Evolutionary conservation across 306 rosid species (phyloP).

Genomic region (Lathyrus oleraceus): DNA sequence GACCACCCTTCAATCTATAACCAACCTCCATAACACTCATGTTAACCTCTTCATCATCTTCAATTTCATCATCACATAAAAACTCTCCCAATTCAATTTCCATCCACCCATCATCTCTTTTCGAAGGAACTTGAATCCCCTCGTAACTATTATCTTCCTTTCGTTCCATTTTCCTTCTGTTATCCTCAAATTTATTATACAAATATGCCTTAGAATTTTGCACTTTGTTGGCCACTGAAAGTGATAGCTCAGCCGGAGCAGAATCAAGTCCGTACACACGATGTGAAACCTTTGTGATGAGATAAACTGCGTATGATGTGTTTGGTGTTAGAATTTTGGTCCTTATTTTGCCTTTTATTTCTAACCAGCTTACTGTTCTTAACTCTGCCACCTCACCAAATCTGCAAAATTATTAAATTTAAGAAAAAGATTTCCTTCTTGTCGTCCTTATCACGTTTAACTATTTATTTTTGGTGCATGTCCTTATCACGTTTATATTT

Average conservation of each 20-base stretch:
- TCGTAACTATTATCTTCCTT: neutral
- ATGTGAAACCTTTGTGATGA: conserved; percentile 48
- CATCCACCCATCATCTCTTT: conserved; percentile 67
- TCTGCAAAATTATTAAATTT: conserved; percentile 34
- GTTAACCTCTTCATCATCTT: conserved; percentile 39
- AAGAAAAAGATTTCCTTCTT: no score
- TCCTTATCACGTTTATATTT: no score
- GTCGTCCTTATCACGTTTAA: no score
- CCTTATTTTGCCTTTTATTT: conserved; percentile 52
- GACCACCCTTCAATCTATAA: conserved; percentile 62
- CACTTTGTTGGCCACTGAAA: conserved; percentile 31
- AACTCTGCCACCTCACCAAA: conserved; percentile 59
- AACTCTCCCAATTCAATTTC: conserved; percentile 73
- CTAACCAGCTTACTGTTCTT: conserved; percentile 57
- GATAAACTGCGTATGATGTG: conserved; percentile 52
- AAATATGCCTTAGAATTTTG: conserved; percentile 40
- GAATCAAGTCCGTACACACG: conserved; percentile 60
- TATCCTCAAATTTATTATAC: conserved; percentile 16
- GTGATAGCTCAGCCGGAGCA: conserved; percentile 35
- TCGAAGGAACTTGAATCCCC: neutral
- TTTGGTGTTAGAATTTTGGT: conserved; percentile 46
- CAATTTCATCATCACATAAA: conserved; percentile 28
- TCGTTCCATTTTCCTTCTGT: conserved; percentile 17
- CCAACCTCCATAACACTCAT: conserved; percentile 63
- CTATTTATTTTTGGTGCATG: no score